Evolutionary conservation across 192 early-diverging fungal species (phyloP), one percentile per base, ranked within the genome.

Genomic region (Coemansia sp.): DNA sequence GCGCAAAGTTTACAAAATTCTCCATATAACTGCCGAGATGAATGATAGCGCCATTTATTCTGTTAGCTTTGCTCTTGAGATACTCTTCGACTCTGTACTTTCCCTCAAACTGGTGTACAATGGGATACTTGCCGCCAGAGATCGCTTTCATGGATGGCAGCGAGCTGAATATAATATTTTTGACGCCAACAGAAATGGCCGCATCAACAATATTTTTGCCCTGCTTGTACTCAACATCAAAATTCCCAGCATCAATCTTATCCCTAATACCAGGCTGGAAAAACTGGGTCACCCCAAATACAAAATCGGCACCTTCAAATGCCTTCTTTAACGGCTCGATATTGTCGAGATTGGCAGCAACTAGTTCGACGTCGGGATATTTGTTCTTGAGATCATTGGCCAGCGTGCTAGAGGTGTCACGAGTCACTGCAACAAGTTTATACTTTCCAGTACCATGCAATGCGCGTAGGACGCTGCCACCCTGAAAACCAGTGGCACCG

Each of bases 401-500:
- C 1, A 53, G 23, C 4, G 51, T 58, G 42, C 77, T 33, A 0
- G 33, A 13, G n/a, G 68, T 59, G 15, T 71, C 46, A 43, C 77
- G 71, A 6, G 67, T 64, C 25, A 79, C 51, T 1, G 68, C 77
- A n/a, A n/a, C n/a, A n/a, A n/a, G n/a, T n/a, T n/a, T n/a, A n/a
- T n/a, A n/a, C n/a, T n/a, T n/a, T n/a, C 64, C 68, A 1, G 64
- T 30, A 0, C 29, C 67, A 52, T 79, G 34, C 28, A 79, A 64
- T 2, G 68, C 16, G 57, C 68, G 66, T 49, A 79, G 64, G 4
- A 79, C 71, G 40, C 77, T 79, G 40, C 71, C 65, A 5, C 77
- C 77, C 26, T 79, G 77, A 12, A 67, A 53, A 1, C 77, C 77
- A 25, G 77, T 74, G 29, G 71, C 77, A n/a, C 77, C 77, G 31